Conservation (phyloP, 2,329 filamentous ascomycete species). For the Scorias spongiosa region DNA sequence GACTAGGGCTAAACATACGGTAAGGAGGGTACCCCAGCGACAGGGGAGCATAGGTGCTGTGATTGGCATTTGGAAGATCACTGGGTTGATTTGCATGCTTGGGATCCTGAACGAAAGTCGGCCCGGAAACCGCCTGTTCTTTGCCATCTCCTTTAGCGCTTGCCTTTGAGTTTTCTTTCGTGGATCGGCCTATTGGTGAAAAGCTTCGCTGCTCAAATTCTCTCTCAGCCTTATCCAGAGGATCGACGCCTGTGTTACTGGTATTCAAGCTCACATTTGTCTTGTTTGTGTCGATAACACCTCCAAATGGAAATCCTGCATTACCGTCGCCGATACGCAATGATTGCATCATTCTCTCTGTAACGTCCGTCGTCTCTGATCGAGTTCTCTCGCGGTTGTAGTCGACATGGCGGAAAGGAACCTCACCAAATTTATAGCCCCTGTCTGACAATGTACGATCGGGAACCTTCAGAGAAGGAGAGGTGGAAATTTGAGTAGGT, state of each 20-base stretch:
- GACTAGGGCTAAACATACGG: constrained; percentile 17
- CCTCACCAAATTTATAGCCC: constrained; percentile 13
- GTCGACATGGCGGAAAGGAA: constrained; percentile 13
- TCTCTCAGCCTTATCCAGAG: not conserved
- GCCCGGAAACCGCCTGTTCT: not conserved
- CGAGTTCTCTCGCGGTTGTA: constrained; percentile 10
- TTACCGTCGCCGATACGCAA: constrained; percentile 4
- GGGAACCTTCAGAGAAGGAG: constrained; percentile 19
- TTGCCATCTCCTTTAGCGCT: not conserved
- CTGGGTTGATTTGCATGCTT: constrained; percentile 14
- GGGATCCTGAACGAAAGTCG: not conserved
- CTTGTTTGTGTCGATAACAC: constrained; percentile 7
- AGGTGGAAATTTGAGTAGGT: constrained; percentile 18
- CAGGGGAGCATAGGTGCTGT: constrained; percentile 11
- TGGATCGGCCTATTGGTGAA: not conserved
- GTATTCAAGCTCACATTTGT: not conserved
- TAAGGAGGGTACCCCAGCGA: constrained; percentile 4
- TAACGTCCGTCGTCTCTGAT: not conserved
- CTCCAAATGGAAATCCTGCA: constrained; percentile 10
- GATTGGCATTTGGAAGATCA: constrained; percentile 14
- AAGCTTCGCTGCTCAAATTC: no score
- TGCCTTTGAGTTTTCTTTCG: not conserved
- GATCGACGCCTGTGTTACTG: not conserved
- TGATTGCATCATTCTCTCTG: not conserved
- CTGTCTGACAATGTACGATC: constrained; percentile 16